A percentile compares a stretch with the other conserved stretches of the same genome.
These are phyloP conservation scores for Exophiala dermatitidis DNA, from an alignment of 2,329 filamentous ascomycete genomes.

Conservation along the genomic window DNA sequence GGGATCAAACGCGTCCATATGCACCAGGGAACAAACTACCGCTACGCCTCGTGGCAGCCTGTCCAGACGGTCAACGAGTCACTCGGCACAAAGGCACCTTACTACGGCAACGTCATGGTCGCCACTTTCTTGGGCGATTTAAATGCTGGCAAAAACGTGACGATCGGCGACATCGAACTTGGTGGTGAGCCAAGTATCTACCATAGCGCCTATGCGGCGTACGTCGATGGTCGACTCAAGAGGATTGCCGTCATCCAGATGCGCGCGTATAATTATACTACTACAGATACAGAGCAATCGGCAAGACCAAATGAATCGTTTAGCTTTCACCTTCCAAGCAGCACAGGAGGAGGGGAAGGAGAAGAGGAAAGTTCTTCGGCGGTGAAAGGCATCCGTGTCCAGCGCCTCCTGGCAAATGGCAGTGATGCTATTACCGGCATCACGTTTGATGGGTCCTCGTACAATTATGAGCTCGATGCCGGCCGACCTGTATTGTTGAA, in stretches of 20 bases:
- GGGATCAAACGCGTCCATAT: conserved; percentile 55
- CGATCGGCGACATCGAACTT: conserved; percentile 45
- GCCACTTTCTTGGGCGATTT: conserved; percentile 48
- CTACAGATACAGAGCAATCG: conserved; percentile 27
- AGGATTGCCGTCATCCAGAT: conserved; percentile 53
- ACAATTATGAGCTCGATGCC: conserved; percentile 51
- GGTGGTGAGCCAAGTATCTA: conserved; percentile 8
- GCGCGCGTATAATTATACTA: conserved; percentile 52
- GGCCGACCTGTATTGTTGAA: conserved; percentile 48
- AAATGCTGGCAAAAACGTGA: too few species aligned
- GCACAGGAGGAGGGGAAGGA: conserved; percentile 3
- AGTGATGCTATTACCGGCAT: conserved; percentile 58
- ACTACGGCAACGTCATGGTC: conserved; percentile 56
- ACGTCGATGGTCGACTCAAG: conserved; percentile 39
- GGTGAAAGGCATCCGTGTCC: conserved; percentile 32
- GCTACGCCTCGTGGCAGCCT: conserved; percentile 57
- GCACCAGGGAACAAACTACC: conserved; percentile 58
- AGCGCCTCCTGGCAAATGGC: conserved; percentile 53
- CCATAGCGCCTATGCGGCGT: conserved; percentile 53
- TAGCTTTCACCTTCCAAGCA: conserved; percentile 26
- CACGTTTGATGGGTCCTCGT: conserved; percentile 56
- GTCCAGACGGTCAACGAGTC: conserved; percentile 34
- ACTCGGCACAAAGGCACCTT: conserved; percentile 55
- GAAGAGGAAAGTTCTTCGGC: not conserved
- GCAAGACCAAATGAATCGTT: conserved; percentile 26